phyloP scores from a whole-genome alignment of 805 yeast genomes.

The Cyberlindnera subsufficiens region DNA sequence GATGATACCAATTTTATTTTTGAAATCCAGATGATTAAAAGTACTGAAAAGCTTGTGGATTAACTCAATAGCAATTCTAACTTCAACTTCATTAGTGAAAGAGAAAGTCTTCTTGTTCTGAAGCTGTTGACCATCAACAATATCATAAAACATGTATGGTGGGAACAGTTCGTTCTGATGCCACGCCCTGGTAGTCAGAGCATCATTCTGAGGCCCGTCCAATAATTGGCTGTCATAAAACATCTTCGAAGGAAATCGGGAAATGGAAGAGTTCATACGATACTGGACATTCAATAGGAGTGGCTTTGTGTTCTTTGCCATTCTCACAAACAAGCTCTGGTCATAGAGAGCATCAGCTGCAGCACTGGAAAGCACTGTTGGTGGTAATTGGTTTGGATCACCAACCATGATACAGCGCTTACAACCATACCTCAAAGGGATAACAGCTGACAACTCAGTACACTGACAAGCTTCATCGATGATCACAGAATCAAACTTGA shows the following conservation, averaged over 20 bases:
- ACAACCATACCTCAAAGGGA: constrained; percentile 90
- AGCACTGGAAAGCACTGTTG: constrained; percentile 86
- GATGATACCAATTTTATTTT: constrained; percentile 79
- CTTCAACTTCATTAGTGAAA: constrained; percentile 65
- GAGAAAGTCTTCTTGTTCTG: constrained; percentile 65
- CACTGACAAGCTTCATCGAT: constrained; percentile 98
- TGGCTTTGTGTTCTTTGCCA: constrained; percentile 62
- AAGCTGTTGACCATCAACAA: constrained; percentile 57
- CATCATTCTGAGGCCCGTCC: constrained; percentile 75
- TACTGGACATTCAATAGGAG: constrained; percentile 84
- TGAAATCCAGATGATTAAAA: constrained; percentile 45
- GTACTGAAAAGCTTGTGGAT: constrained; percentile 44
- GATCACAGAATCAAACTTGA: constrained; percentile 83
- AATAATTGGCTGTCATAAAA: constrained; percentile 69
- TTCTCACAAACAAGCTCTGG: constrained; percentile 88
- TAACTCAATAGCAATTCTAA: constrained; percentile 64
- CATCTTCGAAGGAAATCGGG: constrained; percentile 77
- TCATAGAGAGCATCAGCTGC: constrained; percentile 81
- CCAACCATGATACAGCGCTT: constrained; percentile 94
- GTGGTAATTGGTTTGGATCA: constrained; percentile 97
- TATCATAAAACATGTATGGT: constrained; percentile 79
- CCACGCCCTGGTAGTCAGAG: constrained; percentile 65
- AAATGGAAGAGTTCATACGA: constrained; percentile 95
- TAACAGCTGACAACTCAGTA: constrained; percentile 86
- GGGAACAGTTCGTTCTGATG: constrained; percentile 50